A percentile compares a stretch with the other conserved stretches of the same genome.
Conservation (phyloP, 257 asterid genomes). For the Solanum appendiculatum region DNA sequence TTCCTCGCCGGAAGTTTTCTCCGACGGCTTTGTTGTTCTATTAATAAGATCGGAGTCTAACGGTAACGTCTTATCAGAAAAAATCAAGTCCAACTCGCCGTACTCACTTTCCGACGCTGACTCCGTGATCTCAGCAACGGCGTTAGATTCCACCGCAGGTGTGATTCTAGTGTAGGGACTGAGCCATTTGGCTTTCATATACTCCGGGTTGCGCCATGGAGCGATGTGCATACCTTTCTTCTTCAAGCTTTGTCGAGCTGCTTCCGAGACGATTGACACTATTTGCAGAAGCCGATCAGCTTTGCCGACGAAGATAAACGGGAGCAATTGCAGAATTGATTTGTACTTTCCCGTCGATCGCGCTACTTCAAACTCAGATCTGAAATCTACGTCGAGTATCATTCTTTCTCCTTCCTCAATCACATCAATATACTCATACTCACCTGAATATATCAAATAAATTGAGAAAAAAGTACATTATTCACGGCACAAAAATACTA, state of each 20-base stretch:
- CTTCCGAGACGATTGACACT: conserved; percentile 64
- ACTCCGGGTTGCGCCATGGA: conserved; percentile 90
- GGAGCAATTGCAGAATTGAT: conserved; percentile 50
- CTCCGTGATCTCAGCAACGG: neutral
- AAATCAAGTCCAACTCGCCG: conserved; percentile 55
- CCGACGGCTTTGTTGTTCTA: conserved; percentile 8
- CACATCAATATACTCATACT: conserved; percentile 84
- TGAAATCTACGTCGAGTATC: conserved; percentile 71
- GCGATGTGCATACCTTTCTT: conserved; percentile 94
- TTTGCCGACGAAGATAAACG: conserved; percentile 69
- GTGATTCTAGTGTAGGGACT: conserved; percentile 42
- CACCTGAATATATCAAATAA: conserved; percentile 28
- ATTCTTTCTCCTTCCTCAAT: conserved; percentile 46
- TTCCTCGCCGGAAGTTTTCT: neutral
- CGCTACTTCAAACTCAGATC: conserved; percentile 89
- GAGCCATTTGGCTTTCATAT: conserved; percentile 80
- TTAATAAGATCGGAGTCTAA: neutral
- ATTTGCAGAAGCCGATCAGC: conserved; percentile 71
- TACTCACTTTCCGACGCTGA: conserved; percentile 23
- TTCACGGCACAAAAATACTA: neutral
- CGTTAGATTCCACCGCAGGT: conserved; percentile 9
- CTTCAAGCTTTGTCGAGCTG: conserved; percentile 66
- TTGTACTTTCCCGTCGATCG: conserved; percentile 65
- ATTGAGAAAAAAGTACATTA: neutral
- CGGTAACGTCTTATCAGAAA: conserved; percentile 26